Evolutionary conservation across 169 alveolate genomes (phyloP).

Genomic region (Plasmodium gonderi): DNA sequence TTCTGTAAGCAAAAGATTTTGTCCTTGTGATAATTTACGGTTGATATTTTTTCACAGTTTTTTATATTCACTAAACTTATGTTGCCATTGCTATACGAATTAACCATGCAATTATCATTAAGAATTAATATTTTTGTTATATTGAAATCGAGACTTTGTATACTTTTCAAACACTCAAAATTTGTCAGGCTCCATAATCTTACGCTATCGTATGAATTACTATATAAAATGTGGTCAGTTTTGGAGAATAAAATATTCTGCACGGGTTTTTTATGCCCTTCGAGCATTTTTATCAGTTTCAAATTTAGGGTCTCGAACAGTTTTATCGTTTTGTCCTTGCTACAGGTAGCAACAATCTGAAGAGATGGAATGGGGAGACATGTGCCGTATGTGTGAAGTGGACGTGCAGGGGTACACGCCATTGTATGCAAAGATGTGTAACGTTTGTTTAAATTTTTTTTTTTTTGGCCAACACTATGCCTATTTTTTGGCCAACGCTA

Average conservation of each 20-base stretch:
- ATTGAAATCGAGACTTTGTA: conserved; percentile 69
- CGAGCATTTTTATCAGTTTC: conserved; percentile 32
- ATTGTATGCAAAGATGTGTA: no score
- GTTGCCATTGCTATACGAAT: conserved; percentile 68
- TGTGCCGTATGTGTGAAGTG: no score
- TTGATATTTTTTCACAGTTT: conserved; percentile 50
- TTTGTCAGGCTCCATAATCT: conserved; percentile 43
- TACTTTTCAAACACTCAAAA: conserved; percentile 52
- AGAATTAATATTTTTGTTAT: conserved; percentile 42
- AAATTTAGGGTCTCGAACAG: conserved; percentile 36
- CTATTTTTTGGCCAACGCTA: no score
- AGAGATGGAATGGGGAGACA: neutral
- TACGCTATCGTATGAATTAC: conserved; percentile 61
- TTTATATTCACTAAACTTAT: conserved; percentile 59
- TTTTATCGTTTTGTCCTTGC: conserved; percentile 68
- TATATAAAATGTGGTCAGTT: conserved; percentile 11
- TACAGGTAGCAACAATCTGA: conserved; percentile 68
- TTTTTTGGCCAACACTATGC: no score
- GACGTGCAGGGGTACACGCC: no score
- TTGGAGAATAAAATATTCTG: conserved; percentile 58
- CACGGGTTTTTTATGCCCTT: conserved; percentile 73
- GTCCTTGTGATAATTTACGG: conserved; percentile 62
- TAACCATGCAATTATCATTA: conserved; percentile 55
- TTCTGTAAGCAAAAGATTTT: conserved; percentile 68
- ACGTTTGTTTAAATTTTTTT: no score